phyloP scores from a whole-genome alignment of 345 rosid genomes.

The Corchorus olitorius region DNA sequence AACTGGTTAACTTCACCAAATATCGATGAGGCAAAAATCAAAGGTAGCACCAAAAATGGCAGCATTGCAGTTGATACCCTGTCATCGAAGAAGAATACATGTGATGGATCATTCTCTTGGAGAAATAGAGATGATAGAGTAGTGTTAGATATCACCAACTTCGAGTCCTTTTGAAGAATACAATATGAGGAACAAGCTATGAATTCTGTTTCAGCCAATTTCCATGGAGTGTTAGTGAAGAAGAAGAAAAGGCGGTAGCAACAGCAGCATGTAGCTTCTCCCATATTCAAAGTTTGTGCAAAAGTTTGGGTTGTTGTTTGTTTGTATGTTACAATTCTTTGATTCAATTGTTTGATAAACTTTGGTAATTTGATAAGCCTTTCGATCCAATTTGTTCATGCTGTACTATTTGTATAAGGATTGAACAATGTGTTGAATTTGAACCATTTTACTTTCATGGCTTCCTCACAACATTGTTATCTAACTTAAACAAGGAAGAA shows the following conservation, averaged over 20 bases:
- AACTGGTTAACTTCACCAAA: constrained; percentile 56
- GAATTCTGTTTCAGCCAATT: neutral
- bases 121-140: constrained; percentile 33
- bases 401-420: constrained; percentile 20
- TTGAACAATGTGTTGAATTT: constrained; percentile 11
- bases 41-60: constrained; percentile 16
- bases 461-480: neutral
- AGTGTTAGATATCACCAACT: constrained; percentile 46
- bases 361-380: constrained; percentile 17
- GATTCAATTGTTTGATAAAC: constrained; percentile 20
- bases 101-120: constrained; percentile 31
- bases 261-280: constrained; percentile 22
- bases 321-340: constrained; percentile 39
- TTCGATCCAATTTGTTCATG: constrained; percentile 24
- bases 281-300: constrained; percentile 12
- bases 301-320: constrained; percentile 27
- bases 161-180: constrained; percentile 18
- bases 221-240: neutral
- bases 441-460: neutral
- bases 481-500: neutral
- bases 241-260: too few relatives aligned
- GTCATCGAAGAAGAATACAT: constrained; percentile 19
- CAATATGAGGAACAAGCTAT: neutral
- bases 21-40: constrained; percentile 14
- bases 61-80: constrained; percentile 17